Evolutionary conservation across 2,329 filamentous ascomycete genomes (phyloP).

Genomic region (Penicillium sp.): DNA sequence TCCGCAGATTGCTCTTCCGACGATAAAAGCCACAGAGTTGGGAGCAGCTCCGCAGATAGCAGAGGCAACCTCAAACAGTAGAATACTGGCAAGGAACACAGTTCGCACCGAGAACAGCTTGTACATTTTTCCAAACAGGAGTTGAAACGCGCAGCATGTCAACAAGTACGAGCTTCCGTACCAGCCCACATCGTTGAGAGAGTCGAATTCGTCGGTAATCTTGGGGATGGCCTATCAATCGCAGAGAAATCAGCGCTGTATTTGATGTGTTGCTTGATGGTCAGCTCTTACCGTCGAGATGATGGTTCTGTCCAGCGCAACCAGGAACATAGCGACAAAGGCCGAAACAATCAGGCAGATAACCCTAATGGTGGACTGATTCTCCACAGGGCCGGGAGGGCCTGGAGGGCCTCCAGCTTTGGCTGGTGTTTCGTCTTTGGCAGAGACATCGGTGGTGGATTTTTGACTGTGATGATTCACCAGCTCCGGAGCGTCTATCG

Average conservation of each 20-base stretch:
- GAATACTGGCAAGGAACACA: slow-evolving; percentile 13
- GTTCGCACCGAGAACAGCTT: slow-evolving; percentile 33
- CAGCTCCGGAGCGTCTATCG: too few species aligned
- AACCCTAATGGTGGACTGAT: too few species aligned
- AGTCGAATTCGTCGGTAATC: slow-evolving; percentile 20
- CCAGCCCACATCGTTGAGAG: slow-evolving; percentile 55
- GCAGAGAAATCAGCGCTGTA: background rate
- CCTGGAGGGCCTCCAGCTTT: too few species aligned
- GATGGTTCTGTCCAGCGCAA: slow-evolving; percentile 41
- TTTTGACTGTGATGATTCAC: too few species aligned
- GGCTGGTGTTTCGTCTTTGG: too few species aligned
- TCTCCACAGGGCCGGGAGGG: too few species aligned
- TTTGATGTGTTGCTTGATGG: background rate
- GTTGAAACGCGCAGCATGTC: slow-evolving; percentile 30
- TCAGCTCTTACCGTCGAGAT: slow-evolving; percentile 8
- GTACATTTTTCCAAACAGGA: slow-evolving; percentile 33
- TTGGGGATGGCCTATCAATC: slow-evolving; percentile 13
- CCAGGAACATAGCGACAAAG: slow-evolving; percentile 28
- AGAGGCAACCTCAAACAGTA: slow-evolving; percentile 6
- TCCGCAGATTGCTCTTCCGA: slow-evolving; percentile 28
- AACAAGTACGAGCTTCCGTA: slow-evolving; percentile 49
- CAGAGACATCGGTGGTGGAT: too few species aligned
- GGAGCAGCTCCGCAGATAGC: slow-evolving; percentile 28
- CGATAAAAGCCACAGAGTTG: slow-evolving; percentile 25
- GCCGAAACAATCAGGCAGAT: background rate